phyloP scores from a whole-genome alignment of 306 rosid species.

The Trichosanthes truncata region DNA sequence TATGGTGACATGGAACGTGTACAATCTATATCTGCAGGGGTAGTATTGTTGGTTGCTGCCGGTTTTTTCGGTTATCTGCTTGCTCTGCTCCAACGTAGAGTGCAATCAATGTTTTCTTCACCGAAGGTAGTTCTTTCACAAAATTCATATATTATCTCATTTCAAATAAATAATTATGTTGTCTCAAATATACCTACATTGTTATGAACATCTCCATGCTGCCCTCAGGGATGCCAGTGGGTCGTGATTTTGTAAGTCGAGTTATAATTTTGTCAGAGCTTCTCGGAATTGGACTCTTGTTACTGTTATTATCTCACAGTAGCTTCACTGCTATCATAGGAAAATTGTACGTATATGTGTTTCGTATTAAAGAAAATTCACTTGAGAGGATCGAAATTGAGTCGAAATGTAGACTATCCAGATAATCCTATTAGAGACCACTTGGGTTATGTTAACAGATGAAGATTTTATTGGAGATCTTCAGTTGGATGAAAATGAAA shows the following conservation, averaged over 20 bases:
- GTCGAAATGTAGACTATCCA: not conserved
- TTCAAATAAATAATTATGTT: not conserved
- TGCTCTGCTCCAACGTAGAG: constrained; percentile 65
- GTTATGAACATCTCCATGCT: not conserved
- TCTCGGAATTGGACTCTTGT: not conserved
- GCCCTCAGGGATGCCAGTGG: not conserved
- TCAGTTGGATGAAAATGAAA: not conserved
- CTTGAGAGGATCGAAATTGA: not conserved
- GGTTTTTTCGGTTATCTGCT: constrained; percentile 80
- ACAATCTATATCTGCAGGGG: constrained; percentile 36
- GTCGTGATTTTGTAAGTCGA: not conserved
- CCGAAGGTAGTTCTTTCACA: constrained; percentile 28
- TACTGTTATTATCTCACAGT: not conserved
- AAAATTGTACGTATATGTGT: not conserved
- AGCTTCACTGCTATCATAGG: not conserved
- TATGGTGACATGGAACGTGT: not conserved
- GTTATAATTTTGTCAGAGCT: not conserved
- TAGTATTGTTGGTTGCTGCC: constrained; percentile 61
- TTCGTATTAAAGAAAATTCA: not conserved
- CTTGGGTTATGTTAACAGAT: not conserved
- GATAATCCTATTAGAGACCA: not conserved
- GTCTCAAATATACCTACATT: not conserved
- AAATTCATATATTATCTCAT: not conserved
- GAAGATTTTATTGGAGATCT: not conserved
- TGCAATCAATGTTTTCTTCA: constrained; percentile 71